Conservation (phyloP, 2,329 filamentous ascomycete genomes). For the Pezizomycotina sp. region DNA sequence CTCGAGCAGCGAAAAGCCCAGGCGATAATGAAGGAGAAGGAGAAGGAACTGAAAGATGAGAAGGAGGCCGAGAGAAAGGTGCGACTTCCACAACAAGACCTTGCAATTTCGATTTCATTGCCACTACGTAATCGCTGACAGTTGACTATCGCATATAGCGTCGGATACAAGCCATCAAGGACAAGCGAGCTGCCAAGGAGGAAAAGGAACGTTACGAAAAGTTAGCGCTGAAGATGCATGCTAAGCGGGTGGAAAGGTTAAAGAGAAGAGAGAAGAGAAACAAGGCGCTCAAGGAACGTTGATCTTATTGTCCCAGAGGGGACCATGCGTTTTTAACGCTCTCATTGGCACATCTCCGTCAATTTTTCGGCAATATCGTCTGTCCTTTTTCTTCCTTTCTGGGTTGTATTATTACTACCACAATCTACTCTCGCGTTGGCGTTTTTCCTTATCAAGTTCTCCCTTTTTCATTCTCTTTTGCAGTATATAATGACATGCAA, state of each 20-base stretch:
- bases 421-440: too few species aligned
- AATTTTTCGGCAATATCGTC: too few species aligned
- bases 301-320: constrained; percentile 3
- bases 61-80: constrained; percentile 81
- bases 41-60: constrained; percentile 90
- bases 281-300: constrained; percentile 46
- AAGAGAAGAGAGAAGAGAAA: constrained; percentile 96
- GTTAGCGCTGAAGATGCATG: constrained; percentile 95
- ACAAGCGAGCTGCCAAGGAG: constrained; percentile 73
- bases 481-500: too few species aligned
- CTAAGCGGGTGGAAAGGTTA: constrained; percentile 78
- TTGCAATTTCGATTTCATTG: constrained; percentile 24
- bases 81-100: too few species aligned
- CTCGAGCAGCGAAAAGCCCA: constrained; percentile 51
- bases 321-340: too few species aligned
- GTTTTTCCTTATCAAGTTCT: too few species aligned
- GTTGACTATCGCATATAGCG: constrained; percentile 35
- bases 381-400: too few species aligned
- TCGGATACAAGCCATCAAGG: constrained; percentile 63
- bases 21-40: constrained; percentile 71
- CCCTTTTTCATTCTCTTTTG: too few species aligned
- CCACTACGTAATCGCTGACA: neutral
- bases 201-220: constrained; percentile 86
- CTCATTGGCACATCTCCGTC: too few species aligned
- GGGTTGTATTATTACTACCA: too few species aligned